A percentile compares a stretch with the other conserved stretches of the same genome.
phyloP scores from a whole-genome alignment of 2,329 filamentous ascomycete genomes.

The Pseudohalonectria lignicola region DNA sequence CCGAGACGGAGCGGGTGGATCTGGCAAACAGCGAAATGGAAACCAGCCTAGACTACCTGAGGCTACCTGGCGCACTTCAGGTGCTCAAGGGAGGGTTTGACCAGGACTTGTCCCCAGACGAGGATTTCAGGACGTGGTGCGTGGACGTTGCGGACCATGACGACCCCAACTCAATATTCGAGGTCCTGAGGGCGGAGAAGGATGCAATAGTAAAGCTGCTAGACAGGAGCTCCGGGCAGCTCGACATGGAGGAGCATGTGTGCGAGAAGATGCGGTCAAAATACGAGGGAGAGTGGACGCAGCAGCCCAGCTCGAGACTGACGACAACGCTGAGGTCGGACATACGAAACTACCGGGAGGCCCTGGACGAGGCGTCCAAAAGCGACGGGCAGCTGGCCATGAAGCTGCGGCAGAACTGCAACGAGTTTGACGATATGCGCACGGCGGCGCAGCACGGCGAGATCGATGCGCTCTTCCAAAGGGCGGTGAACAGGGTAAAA shows the following conservation, averaged over 20 bases:
- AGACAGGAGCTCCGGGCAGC: constrained; percentile 72
- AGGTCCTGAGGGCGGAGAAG: constrained; percentile 68
- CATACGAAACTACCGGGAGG: constrained; percentile 77
- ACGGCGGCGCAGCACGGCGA: constrained; percentile 77
- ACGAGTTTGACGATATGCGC: constrained; percentile 91
- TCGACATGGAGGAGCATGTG: constrained; percentile 95
- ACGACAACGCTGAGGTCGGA: constrained; percentile 82
- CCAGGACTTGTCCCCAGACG: constrained; percentile 76
- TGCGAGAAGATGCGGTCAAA: constrained; percentile 99
- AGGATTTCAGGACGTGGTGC: constrained; percentile 90
- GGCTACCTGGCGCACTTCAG: constrained; percentile 78
- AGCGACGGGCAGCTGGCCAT: constrained; percentile 77
- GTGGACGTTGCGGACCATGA: constrained; percentile 83
- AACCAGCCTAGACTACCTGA: constrained; percentile 85
- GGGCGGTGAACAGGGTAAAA: constrained; percentile 70
- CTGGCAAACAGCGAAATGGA: constrained; percentile 93
- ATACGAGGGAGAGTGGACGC: constrained; percentile 91
- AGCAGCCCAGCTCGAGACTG: constrained; percentile 84
- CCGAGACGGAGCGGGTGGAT: constrained; percentile 88
- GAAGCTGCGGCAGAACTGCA: constrained; percentile 76
- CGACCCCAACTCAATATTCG: constrained; percentile 67
- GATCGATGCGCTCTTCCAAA: constrained; percentile 79
- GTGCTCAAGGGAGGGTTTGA: constrained; percentile 89
- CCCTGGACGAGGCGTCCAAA: constrained; percentile 76
- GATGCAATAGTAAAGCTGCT: constrained; percentile 60